Conservation (phyloP, 2,329 filamentous ascomycete species). For the Fonsecaea multimorphosa region DNA sequence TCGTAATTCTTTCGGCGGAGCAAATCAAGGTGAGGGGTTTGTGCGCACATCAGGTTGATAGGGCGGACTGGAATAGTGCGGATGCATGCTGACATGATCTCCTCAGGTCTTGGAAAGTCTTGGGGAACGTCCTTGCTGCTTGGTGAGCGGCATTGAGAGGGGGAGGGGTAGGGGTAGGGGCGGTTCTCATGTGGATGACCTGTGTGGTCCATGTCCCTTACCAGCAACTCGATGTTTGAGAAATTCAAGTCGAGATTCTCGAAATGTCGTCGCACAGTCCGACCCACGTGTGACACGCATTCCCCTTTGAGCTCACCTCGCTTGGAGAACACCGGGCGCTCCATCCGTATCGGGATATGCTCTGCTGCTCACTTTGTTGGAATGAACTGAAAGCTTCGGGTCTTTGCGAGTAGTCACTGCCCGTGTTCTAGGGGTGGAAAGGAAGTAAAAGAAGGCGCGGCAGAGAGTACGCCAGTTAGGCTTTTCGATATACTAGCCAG, state of each 20-base stretch:
- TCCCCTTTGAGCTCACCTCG: conserved; percentile 2
- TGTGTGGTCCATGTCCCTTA: background rate
- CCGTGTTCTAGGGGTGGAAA: background rate
- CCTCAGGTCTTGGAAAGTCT: conserved; percentile 15
- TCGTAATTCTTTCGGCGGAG: background rate
- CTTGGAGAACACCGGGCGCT: conserved; percentile 17
- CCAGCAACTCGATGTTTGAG: background rate
- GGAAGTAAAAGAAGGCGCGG: background rate
- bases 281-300: background rate
- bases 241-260: background rate
- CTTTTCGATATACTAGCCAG: background rate
- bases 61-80: conserved; percentile 6
- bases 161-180: background rate
- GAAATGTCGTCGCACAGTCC: background rate
- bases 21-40: background rate
- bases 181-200: no score
- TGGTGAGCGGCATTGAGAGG: background rate
- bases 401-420: background rate
- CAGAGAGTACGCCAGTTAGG: background rate
- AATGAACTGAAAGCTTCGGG: background rate
- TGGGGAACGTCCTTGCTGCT: background rate
- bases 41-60: background rate
- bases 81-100: conserved; percentile 32
- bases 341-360: background rate
- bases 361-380: background rate